Evolutionary conservation across 2,329 filamentous ascomycete genomes (phyloP), one percentile per base, ranked within the genome.

Genomic region (Sclerotinia trifoliorum): DNA sequence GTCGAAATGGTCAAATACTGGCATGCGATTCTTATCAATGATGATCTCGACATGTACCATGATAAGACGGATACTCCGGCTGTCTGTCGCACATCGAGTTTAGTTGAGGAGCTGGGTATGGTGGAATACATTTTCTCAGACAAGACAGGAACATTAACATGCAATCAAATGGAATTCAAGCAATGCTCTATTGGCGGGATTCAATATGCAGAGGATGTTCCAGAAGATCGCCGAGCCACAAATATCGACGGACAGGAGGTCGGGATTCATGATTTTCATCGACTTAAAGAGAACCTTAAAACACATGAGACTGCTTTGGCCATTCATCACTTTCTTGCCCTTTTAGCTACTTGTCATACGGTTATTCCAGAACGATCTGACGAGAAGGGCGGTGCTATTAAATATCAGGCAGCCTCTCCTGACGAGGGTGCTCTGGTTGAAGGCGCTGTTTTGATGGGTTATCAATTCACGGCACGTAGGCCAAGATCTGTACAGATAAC

Each of bases 121-220:
- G 96, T 99, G 56, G 95, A 98, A 77, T 99, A 96, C 76, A 95
- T 99, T 72, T 99, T 99, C 79, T 97, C 93, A 0, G 94, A 98
- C 83, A 98, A 98, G 83, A 98, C 94, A 1, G 94, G 94, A 55
- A 98, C 94, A 5, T 82, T 98, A 75, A 98, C 94, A n/a, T 96
- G 94, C 81, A 98, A 98, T 77, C 89, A 93, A 85, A 98, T 99
- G 95, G 94, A 98, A 79, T 99, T 98, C 79, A 93, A 93, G 78
- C 93, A 98, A 79, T 96, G 92, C 76, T 91, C 91, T 0, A 98
- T 99, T 76, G 92, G 88, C 35, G 95, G 95, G 35, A 89, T 98
- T 65, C 94, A 97, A 80, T 99, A 99, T 77, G 91, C 92, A 17
- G 93, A 95, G 66, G 92, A 94, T 55, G 88, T 98, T 1, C 90